Evolutionary conservation across 2,329 filamentous ascomycete species (phyloP), one percentile per base, ranked within the genome.

Genomic region (Colletotrichum sp.): DNA sequence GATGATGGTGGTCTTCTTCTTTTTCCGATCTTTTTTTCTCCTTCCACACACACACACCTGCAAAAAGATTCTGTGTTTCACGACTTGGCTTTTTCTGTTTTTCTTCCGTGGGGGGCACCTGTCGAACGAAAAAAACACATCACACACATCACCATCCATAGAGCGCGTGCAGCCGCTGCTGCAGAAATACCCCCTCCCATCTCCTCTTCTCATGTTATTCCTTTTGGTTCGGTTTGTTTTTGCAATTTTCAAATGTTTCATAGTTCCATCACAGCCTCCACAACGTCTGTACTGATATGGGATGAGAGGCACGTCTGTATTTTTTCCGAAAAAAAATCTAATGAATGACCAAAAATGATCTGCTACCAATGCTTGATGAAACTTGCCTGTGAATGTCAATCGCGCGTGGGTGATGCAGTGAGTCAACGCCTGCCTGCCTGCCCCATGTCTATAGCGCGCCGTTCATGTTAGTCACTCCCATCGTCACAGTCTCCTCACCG

Each of bases 141-240:
- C 24, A n/a, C 18, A 21, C 8, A 59, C 24, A 18, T 12, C 32
- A 34, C n/a, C 18, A 48, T 24, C 9, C 64, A 63, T 73, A 73
- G 72, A 74, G 67, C 67, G 60, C 26, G 30, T 74, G 71, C 67
- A 64, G 67, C 71, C 71, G 60, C 71, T 70, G 71, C 59, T 57
- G 71, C 71, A 69, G 24, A 66, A 63, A 70, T 70, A 70, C 57
- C 68, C 68, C 57, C 34, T 64, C 43, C 61, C n/a, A 26, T n/a
- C 48, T 32, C 32, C 6, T 63, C 61, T 63, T 36, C n/a, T 28
- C 34, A 5, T 21, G 9, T 48, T 12, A 24, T 34, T 4, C 16
- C 16, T 32, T 30, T 12, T 21, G 43, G 43, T 52, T 52, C n/a
- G n/a, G 43, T 52, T 52, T 21, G 43, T 0, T 52, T 6, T 52